Evolutionary conservation across 345 rosid genomes (phyloP), one percentile per base, ranked within the genome.

Genomic region (Anastatica hierochuntica): DNA sequence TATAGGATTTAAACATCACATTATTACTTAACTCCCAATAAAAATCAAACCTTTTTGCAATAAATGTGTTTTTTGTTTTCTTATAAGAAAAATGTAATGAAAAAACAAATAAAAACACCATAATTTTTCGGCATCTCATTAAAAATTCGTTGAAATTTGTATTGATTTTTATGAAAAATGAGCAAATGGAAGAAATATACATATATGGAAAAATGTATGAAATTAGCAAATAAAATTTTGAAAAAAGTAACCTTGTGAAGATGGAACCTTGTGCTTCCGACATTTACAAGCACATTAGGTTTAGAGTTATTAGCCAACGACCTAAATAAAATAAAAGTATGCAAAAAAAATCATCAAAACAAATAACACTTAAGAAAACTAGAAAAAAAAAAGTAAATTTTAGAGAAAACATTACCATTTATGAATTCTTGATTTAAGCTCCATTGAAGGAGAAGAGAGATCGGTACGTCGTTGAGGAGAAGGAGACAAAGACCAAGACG

Each of bases 211-310:
- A n/a, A n/a, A 46, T 39, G 56, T 53, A 17, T 9, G 10, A 48
- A 46, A 33, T 13, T 44, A 4, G 49, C 20, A 37, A 53, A 46
- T 3, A 31, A 51, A 37, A 51, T 16, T 15, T 20, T 14, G 33
- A 21, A 48, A 49, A 48, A 34, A 8, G 61, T 18, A 58, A 86
- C 95, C 97, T 80, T 86, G 45, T 83, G 95, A 15, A 90, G 78
- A 68, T 52, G 79, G 62, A 90, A 90, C 45, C 78, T 63, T 0
- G 76, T 82, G 72, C 78, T 82, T 34, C 70, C 72, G 16, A 90
- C 94, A 67, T 76, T 66, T 40, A 89, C 76, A 53, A 66, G 12
- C 21, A 78, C 94, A 41, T 84, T 75, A 11, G 90, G 58, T 46
- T 72, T 63, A 15, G 41, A 38, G 57, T 88, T 82, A 1, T 67